Percentiles rank a stretch among this genome's conserved stretches.
phyloP scores from a whole-genome alignment of 179 eudicot genomes.

The Monotropa hypopitys region DNA sequence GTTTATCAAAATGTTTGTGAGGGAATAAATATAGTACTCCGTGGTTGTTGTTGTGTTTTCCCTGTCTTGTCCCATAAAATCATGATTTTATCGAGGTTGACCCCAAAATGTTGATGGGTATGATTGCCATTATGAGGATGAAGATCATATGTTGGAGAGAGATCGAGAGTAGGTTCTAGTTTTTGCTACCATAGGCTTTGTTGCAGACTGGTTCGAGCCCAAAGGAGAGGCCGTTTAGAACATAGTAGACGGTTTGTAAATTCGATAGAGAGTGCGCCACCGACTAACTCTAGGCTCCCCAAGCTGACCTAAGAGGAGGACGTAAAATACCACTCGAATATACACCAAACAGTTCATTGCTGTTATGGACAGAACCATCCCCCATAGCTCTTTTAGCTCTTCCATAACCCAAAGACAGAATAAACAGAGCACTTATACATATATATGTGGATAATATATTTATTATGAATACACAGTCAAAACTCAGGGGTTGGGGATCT shows the following conservation, averaged over 20 bases:
- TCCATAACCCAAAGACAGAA: constrained; percentile 27
- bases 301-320: constrained; percentile 59
- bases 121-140: constrained; percentile 40
- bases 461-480: not conserved
- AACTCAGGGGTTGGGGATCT: not conserved
- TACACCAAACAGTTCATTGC: constrained; percentile 67
- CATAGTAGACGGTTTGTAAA: constrained; percentile 87
- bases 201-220: constrained; percentile 79
- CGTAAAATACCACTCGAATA: constrained; percentile 50
- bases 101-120: constrained; percentile 66
- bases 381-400: constrained; percentile 64
- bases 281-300: constrained; percentile 70
- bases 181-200: constrained; percentile 52
- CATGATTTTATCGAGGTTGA: constrained; percentile 58
- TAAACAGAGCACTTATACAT: not conserved
- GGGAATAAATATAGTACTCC: constrained; percentile 53
- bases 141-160: constrained; percentile 63
- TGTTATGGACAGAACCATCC: constrained; percentile 70
- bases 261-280: constrained; percentile 76
- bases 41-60: constrained; percentile 72
- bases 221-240: constrained; percentile 61
- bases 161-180: constrained; percentile 35
- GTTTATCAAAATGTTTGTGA: constrained; percentile 67
- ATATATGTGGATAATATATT: not conserved
- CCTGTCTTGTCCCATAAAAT: constrained; percentile 58